Conservation (phyloP, 202 grass and related monocot genomes). For the Carex arenaria region DNA sequence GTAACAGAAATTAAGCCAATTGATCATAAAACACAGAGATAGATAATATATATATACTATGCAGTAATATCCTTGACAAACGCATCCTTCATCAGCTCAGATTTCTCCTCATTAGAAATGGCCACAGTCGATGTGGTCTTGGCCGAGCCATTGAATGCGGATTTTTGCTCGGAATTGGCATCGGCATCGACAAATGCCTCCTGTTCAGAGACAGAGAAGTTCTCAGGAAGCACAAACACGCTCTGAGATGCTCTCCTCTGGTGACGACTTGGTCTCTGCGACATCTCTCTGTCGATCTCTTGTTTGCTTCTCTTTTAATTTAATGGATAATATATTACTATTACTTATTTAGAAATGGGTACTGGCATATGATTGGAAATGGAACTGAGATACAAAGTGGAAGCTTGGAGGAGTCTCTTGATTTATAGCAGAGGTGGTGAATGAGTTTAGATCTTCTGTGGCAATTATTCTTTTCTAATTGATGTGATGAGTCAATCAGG, state of each 20-base stretch:
- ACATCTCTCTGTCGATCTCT: conserved; percentile 30
- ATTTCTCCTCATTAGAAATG: background rate
- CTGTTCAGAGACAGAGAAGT: conserved; percentile 58
- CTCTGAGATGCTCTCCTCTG: conserved; percentile 76
- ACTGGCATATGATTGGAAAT: background rate
- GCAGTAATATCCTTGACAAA: conserved; percentile 11
- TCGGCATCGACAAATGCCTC: conserved; percentile 29
- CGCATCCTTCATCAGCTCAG: background rate
- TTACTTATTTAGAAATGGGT: background rate
- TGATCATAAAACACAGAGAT: background rate
- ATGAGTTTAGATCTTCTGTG: background rate
- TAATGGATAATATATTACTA: background rate
- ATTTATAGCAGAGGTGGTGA: background rate
- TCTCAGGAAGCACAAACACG: conserved; percentile 71
- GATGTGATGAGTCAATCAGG: background rate
- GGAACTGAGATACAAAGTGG: conserved; percentile 8
- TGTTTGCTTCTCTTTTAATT: background rate
- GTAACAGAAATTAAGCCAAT: background rate
- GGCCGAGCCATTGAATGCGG: conserved; percentile 23
- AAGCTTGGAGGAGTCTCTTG: background rate
- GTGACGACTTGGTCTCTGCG: conserved; percentile 52
- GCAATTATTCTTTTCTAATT: background rate
- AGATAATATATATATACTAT: background rate
- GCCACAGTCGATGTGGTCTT: conserved; percentile 1
- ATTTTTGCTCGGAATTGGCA: conserved; percentile 44